Conservation (phyloP, 345 rosid species). For the Murraya koenigii region DNA sequence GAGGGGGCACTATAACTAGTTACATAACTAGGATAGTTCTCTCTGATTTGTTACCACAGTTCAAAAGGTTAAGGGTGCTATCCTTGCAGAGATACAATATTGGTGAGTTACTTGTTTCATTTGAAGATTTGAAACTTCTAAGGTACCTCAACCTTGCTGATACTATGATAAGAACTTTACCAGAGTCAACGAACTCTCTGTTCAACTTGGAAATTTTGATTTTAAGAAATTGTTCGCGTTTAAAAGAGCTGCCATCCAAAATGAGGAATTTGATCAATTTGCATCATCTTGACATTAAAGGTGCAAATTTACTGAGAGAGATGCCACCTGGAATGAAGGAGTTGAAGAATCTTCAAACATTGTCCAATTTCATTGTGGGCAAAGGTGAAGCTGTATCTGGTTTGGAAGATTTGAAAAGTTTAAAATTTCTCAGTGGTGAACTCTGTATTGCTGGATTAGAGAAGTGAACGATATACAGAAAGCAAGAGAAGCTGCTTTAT, state of each 20-base stretch:
- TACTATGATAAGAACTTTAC: not conserved
- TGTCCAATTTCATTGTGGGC: conserved; percentile 26
- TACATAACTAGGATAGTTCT: not conserved
- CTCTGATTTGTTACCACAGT: conserved; percentile 4
- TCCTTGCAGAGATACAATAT: conserved; percentile 13
- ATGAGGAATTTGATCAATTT: conserved; percentile 20
- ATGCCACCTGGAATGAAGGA: conserved; percentile 20
- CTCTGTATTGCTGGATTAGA: conserved; percentile 19
- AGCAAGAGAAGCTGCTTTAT: too few relatives aligned
- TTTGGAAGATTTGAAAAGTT: conserved; percentile 21
- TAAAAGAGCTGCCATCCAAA: conserved; percentile 16
- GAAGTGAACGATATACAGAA: not conserved
- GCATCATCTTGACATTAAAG: conserved; percentile 24
- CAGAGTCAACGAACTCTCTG: not conserved
- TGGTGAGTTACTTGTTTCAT: not conserved
- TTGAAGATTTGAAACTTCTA: conserved; percentile 6
- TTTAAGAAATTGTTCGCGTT: conserved; percentile 10
- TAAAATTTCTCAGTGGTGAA: conserved; percentile 20
- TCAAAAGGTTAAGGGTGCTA: conserved; percentile 16
- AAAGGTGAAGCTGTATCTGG: not conserved
- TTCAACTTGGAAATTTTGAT: conserved; percentile 16
- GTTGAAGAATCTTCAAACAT: conserved; percentile 14
- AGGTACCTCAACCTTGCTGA: not conserved
- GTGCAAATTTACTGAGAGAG: conserved; percentile 6
- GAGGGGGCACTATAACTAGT: not conserved